Percentiles rank a stretch among this genome's conserved stretches.
Conservation (phyloP, 306 rosid genomes). For the Herpetospermum pedunculosum region DNA sequence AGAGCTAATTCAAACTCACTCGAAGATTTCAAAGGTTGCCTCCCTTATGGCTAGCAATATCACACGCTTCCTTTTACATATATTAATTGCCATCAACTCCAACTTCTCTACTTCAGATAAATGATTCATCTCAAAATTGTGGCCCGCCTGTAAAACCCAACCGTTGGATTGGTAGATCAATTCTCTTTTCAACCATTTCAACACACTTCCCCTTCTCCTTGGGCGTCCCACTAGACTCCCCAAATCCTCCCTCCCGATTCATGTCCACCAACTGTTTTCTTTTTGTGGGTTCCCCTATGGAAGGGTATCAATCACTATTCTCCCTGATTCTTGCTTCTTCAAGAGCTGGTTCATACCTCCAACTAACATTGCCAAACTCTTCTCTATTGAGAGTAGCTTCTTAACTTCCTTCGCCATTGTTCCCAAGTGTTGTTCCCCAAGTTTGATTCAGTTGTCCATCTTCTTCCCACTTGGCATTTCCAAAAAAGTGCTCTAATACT, state of each 20-base stretch:
- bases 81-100: not conserved
- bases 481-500: not conserved
- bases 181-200: not conserved
- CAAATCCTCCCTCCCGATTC: not conserved
- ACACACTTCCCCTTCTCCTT: not conserved
- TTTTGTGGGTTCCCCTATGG: not conserved
- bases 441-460: not conserved
- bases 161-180: not conserved
- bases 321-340: not conserved
- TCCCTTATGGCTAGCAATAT: not conserved
- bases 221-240: not conserved
- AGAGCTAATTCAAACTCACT: not conserved
- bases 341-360: not conserved
- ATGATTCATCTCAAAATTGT: not conserved
- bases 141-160: not conserved
- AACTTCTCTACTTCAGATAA: not conserved
- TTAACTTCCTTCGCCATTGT: not conserved
- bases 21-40: not conserved
- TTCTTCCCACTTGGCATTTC: not conserved
- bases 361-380: not conserved
- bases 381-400: not conserved
- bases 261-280: not conserved
- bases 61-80: not conserved
- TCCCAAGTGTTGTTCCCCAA: not conserved
- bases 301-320: not conserved